Evolutionary conservation across 1,139 yeast species (phyloP).

Genomic region (Taphrina confusa): DNA sequence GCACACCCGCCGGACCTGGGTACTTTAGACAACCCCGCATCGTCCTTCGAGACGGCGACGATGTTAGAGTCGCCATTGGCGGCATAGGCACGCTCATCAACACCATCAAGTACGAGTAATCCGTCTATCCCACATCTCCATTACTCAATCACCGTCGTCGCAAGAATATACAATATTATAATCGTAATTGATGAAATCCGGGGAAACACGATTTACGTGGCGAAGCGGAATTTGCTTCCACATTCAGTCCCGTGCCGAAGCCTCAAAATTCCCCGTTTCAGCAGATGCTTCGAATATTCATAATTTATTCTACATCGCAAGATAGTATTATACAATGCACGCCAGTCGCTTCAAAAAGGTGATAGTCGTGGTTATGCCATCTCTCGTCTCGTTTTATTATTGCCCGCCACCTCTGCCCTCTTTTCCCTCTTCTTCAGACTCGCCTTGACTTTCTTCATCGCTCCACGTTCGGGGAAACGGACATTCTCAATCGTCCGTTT

Average conservation of each 20-base stretch:
- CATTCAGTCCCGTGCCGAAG: too few species aligned
- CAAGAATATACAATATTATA: too few species aligned
- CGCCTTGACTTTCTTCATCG: conserved; percentile 57
- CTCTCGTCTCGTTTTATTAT: conserved; percentile 11
- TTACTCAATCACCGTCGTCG: too few species aligned
- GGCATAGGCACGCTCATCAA: conserved; percentile 17
- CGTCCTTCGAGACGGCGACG: conserved; percentile 14
- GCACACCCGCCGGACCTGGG: conserved; percentile 62
- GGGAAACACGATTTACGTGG: too few species aligned
- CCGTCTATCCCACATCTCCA: not conserved
- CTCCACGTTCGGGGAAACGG: conserved; percentile 76
- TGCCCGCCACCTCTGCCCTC: conserved; percentile 17
- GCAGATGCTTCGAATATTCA: too few species aligned
- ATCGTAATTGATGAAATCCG: too few species aligned
- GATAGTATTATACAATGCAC: too few species aligned
- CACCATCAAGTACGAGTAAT: conserved; percentile 1
- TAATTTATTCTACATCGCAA: too few species aligned
- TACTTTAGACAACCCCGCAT: not conserved
- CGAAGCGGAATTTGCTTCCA: too few species aligned
- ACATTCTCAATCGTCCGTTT: conserved; percentile 77
- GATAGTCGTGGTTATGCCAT: too few species aligned
- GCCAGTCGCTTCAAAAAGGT: too few species aligned
- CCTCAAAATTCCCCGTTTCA: too few species aligned
- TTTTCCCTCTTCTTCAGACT: conserved; percentile 28
- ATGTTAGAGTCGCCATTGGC: not conserved